Percentiles rank a stretch among this genome's conserved stretches.
Conservation (phyloP, 139 green algal species). For the Tetradesmus obliquus region DNA sequence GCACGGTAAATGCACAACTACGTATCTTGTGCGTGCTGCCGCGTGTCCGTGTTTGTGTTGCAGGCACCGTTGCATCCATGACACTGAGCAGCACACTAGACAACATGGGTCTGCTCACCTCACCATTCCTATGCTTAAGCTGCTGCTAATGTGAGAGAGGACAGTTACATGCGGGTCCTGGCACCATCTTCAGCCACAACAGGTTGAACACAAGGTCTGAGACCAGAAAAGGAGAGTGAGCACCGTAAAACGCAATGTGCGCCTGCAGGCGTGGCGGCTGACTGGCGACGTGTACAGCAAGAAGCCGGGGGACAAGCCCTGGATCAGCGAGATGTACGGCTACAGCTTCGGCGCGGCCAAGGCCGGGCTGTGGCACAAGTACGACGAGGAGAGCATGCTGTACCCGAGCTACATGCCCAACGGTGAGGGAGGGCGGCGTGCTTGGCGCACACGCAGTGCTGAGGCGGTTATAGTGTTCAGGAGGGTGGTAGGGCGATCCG, state of each 20-base stretch:
- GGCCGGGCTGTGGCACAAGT: constrained; percentile 85
- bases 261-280: constrained; percentile 62
- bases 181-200: no score
- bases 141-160: no score
- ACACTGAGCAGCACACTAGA: background rate
- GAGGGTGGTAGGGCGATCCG: background rate
- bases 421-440: constrained; percentile 12
- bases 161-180: no score
- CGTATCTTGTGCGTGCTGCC: background rate
- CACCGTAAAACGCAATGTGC: no score
- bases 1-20: no score
- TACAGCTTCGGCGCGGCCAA: constrained; percentile 86
- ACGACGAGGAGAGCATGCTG: constrained; percentile 76
- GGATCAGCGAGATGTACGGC: constrained; percentile 93
- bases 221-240: no score
- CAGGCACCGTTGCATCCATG: no score
- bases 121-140: no score
- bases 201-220: no score
- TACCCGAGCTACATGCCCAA: constrained; percentile 82
- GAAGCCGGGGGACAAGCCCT: constrained; percentile 78
- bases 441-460: no score
- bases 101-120: no score
- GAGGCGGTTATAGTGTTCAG: background rate
- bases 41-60: no score
- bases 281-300: constrained; percentile 74